Evolutionary conservation across 768 basidiomycete species (phyloP).

Genomic region (Omphalotus guepiniiformis): DNA sequence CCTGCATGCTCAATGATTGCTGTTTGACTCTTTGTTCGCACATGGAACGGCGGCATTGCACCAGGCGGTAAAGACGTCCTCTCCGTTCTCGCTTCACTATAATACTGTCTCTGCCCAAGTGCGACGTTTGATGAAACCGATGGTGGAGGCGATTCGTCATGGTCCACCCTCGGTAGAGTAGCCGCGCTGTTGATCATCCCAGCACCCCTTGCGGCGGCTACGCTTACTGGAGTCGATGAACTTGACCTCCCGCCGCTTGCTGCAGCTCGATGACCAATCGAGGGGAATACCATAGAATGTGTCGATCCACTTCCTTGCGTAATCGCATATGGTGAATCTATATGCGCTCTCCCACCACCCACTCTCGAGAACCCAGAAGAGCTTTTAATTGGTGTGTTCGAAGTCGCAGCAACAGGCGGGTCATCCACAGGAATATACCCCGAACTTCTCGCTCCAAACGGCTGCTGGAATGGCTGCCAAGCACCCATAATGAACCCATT

Average conservation of each 20-base stretch:
- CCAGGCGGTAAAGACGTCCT: constrained; percentile 44
- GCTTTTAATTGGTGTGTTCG: constrained; percentile 19
- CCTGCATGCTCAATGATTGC: constrained; percentile 72
- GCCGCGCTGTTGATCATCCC: constrained; percentile 1
- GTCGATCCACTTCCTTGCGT: constrained; percentile 45
- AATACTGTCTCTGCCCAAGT: constrained; percentile 31
- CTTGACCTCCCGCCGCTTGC: constrained; percentile 15
- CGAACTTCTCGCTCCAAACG: too few relatives aligned
- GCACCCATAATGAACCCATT: constrained; percentile 88
- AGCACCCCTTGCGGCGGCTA: constrained; percentile 6
- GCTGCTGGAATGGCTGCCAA: constrained; percentile 72
- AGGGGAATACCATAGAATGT: constrained; percentile 66
- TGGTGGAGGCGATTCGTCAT: constrained; percentile 45
- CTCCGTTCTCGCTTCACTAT: constrained; percentile 16
- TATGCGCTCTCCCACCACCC: constrained; percentile 84
- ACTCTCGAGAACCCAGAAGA: constrained; percentile 79
- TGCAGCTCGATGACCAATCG: constrained; percentile 41
- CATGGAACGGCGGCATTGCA: constrained; percentile 61
- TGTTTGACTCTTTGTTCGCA: constrained; percentile 77
- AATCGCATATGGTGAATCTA: constrained; percentile 82
- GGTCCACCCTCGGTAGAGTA: constrained; percentile 22
- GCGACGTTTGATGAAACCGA: constrained; percentile 48
- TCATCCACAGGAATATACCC: constrained; percentile 47
- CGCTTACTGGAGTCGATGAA: constrained; percentile 14
- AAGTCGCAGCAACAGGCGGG: constrained; percentile 18